Evolutionary conservation across 768 basidiomycete species (phyloP).

Genomic region (Suillus ampliporus): DNA sequence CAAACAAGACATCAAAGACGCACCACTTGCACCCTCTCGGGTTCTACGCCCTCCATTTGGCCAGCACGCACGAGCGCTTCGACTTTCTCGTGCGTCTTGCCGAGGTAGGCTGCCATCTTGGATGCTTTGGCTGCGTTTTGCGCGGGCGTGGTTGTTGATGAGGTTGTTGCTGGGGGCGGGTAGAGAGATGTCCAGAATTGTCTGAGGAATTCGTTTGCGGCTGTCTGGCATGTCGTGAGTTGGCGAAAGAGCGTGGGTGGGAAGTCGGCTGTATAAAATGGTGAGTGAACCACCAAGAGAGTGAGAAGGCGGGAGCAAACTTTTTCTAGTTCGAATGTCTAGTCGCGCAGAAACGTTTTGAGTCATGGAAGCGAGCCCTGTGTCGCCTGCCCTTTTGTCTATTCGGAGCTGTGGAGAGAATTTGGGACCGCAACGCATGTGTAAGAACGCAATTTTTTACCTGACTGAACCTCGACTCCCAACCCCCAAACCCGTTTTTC

Average conservation of each 20-base stretch:
- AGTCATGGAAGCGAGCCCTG: constrained; percentile 76
- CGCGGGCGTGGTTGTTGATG: constrained; percentile 57
- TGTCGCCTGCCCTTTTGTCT: constrained; percentile 70
- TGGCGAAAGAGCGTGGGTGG: constrained; percentile 79
- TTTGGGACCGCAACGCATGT: not conserved
- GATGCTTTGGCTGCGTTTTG: constrained; percentile 80
- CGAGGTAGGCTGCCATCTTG: constrained; percentile 88
- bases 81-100: constrained; percentile 82
- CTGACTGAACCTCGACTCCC: constrained; percentile 62
- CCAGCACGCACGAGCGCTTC: constrained; percentile 73
- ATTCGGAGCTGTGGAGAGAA: constrained; percentile 58
- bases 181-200: constrained; percentile 94
- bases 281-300: not conserved
- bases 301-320: constrained; percentile 44
- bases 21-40: constrained; percentile 66
- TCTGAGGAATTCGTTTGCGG: constrained; percentile 93
- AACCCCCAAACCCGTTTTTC: constrained; percentile 53
- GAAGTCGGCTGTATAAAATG: constrained; percentile 64
- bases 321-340: constrained; percentile 67
- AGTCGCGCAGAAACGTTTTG: constrained; percentile 76
- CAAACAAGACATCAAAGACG: constrained; percentile 30
- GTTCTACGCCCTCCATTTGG: constrained; percentile 65
- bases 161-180: constrained; percentile 64
- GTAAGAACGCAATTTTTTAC: constrained; percentile 40
- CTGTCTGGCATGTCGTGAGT: constrained; percentile 89